Evolutionary conservation across 2,329 filamentous ascomycete genomes (phyloP).

Genomic region (Ophiostoma himal-ulmi): DNA sequence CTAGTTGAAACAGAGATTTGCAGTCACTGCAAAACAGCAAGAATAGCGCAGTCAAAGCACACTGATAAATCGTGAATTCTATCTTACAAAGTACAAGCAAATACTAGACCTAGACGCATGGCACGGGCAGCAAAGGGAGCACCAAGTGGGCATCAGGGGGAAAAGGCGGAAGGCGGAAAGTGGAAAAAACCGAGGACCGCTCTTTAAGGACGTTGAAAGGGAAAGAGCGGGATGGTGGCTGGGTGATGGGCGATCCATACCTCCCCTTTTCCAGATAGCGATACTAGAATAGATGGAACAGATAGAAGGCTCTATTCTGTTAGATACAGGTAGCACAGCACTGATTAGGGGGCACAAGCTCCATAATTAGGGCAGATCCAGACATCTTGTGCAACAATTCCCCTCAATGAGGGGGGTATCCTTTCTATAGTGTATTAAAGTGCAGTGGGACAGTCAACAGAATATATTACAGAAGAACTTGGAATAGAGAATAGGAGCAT

Average conservation of each 20-base stretch:
- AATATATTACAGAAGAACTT: no score
- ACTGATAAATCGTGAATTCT: background rate
- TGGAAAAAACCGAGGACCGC: background rate
- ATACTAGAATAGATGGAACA: background rate
- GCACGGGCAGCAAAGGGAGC: conserved; percentile 1
- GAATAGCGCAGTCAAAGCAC: no score
- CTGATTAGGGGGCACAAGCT: conserved; percentile 10
- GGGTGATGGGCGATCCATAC: conserved; percentile 4
- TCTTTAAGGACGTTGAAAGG: background rate
- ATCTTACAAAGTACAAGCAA: background rate
- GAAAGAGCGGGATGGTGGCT: background rate
- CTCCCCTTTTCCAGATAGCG: background rate
- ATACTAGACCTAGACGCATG: background rate
- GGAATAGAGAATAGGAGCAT: background rate
- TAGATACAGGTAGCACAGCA: background rate
- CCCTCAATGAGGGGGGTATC: background rate
- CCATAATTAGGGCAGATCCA: conserved; percentile 21
- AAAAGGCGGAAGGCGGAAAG: background rate
- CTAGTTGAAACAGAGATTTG: background rate
- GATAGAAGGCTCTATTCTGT: background rate
- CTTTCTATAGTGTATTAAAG: background rate
- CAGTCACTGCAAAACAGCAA: background rate
- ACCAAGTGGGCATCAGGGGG: background rate
- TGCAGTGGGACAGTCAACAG: background rate
- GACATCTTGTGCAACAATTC: background rate